Conservation (phyloP, 805 yeast species). For the Ogataea philodendri region DNA sequence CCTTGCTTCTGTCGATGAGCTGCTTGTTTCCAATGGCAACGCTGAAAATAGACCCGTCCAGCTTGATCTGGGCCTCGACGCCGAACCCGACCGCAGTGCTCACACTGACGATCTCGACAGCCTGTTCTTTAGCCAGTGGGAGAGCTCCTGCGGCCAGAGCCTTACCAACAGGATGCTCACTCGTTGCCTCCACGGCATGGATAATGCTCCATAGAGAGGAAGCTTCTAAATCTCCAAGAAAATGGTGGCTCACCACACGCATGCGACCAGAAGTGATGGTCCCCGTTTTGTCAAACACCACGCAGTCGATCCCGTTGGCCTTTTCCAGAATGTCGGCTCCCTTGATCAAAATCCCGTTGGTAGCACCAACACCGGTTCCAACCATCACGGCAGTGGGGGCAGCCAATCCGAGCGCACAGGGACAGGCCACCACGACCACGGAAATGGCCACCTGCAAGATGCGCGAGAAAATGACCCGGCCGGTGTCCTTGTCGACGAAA, state of each 20-base stretch:
- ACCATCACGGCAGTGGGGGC: slow-evolving; percentile 99
- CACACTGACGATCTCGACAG: slow-evolving; percentile 33
- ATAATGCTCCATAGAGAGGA: slow-evolving; percentile 46
- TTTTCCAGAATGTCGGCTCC: slow-evolving; percentile 88
- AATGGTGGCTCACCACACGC: slow-evolving; percentile 38
- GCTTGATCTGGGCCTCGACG: slow-evolving; percentile 35
- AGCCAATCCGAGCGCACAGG: slow-evolving; percentile 95
- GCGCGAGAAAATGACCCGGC: slow-evolving; percentile 23
- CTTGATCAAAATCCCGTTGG: slow-evolving; percentile 83
- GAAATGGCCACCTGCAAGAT: slow-evolving; percentile 75
- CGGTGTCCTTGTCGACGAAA: slow-evolving; percentile 25
- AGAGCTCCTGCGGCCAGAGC: slow-evolving; percentile 50
- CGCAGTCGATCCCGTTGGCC: slow-evolving; percentile 59
- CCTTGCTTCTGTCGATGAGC: slow-evolving; percentile 33
- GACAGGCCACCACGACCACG: slow-evolving; percentile 97
- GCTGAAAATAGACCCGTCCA: slow-evolving; percentile 13
- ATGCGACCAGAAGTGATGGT: slow-evolving; percentile 86
- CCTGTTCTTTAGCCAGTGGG: slow-evolving; percentile 6
- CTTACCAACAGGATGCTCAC: slow-evolving; percentile 87
- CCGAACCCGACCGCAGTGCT: slow-evolving; percentile 46
- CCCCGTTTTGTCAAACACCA: slow-evolving; percentile 94
- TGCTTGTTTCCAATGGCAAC: slow-evolving; percentile 56
- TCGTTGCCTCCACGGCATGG: slow-evolving; percentile 59
- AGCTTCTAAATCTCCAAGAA: slow-evolving; percentile 27
- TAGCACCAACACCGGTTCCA: slow-evolving; percentile 95